Conservation (phyloP, 306 rosid genomes). For the Cicer chorassanicum region DNA sequence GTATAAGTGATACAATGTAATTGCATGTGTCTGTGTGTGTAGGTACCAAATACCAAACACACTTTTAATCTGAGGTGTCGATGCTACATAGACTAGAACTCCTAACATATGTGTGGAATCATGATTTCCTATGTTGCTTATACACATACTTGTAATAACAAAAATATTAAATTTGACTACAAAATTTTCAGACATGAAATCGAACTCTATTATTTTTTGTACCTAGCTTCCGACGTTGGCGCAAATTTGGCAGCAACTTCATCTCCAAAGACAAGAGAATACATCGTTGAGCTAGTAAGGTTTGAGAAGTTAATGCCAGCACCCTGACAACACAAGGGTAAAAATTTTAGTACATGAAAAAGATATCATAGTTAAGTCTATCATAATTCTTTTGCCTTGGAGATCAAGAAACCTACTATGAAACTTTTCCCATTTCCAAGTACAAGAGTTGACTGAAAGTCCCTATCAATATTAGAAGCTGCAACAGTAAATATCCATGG, state of each 20-base stretch:
- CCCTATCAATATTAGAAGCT: slow-evolving; percentile 92
- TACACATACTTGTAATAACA: neutral
- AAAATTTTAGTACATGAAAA: neutral
- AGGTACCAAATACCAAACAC: too few species aligned
- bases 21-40: too few species aligned
- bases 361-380: neutral
- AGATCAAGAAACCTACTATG: slow-evolving; percentile 53
- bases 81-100: neutral
- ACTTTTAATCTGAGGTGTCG: too few species aligned
- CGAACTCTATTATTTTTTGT: neutral
- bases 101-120: neutral
- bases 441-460: slow-evolving; percentile 63
- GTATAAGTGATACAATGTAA: too few species aligned
- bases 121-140: neutral
- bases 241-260: slow-evolving; percentile 66
- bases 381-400: neutral
- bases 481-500: slow-evolving; percentile 94
- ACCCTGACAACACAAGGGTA: slow-evolving; percentile 59
- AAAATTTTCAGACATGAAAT: slow-evolving; percentile 2
- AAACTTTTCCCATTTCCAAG: slow-evolving; percentile 76
- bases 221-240: slow-evolving; percentile 92
- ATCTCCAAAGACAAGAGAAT: slow-evolving; percentile 75
- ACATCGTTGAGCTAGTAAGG: slow-evolving; percentile 60
- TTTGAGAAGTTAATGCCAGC: slow-evolving; percentile 77
- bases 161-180: neutral